Evolutionary conservation across 345 rosid genomes (phyloP).

Genomic region (Syzygium oleosum): DNA sequence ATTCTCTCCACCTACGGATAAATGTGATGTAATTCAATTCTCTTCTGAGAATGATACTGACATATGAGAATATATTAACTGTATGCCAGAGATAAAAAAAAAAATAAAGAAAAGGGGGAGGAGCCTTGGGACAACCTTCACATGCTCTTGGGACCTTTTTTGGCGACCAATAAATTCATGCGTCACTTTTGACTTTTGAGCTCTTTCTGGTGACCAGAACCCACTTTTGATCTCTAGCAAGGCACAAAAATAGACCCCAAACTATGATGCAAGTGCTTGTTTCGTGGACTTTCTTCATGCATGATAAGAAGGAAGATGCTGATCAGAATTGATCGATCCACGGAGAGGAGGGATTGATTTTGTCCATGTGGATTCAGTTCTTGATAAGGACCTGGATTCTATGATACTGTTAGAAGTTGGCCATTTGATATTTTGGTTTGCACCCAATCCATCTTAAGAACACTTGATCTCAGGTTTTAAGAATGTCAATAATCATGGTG

Average conservation of each 20-base stretch:
- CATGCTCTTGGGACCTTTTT: not conserved
- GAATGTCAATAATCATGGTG: not conserved
- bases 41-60: not conserved
- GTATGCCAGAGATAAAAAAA: not conserved
- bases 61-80: not conserved
- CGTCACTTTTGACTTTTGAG: not conserved
- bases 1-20: not conserved
- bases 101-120: not conserved
- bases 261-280: not conserved
- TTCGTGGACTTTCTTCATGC: not conserved
- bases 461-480: not conserved
- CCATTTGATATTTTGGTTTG: not conserved
- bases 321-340: not conserved
- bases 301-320: not conserved
- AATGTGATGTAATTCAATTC: not conserved
- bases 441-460: not conserved
- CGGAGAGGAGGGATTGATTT: not conserved
- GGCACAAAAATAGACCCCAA: not conserved
- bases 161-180: not conserved
- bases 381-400: not conserved
- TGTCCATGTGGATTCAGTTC: not conserved
- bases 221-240: not conserved
- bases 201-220: not conserved
- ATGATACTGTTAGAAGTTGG: not conserved
- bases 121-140: not conserved